Percentiles rank a stretch among this genome's conserved stretches.
Evolutionary conservation across 169 alveolate species (phyloP).

Genomic region (Amoebophrya sp.): DNA sequence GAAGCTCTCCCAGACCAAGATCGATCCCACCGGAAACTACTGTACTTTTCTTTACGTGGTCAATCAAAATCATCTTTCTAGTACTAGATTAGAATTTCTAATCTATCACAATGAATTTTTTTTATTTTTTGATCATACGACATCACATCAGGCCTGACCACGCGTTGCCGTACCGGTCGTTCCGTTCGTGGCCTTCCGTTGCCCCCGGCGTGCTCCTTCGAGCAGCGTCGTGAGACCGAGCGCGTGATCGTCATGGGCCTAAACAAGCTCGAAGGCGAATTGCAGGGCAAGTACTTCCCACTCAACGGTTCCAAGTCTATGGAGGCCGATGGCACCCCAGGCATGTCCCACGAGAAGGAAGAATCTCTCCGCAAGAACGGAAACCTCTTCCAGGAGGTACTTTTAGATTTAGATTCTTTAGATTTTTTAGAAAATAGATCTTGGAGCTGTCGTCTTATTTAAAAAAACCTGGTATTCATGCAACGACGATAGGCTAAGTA

Average conservation of each 20-base stretch:
- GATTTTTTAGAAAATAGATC: no score
- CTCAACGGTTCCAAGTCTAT: conserved; percentile 33
- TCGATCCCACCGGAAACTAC: conserved; percentile 34
- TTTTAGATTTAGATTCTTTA: no score
- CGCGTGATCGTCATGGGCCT: conserved; percentile 38
- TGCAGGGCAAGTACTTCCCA: conserved; percentile 51
- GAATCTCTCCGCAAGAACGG: conserved; percentile 51
- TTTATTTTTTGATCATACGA: no score
- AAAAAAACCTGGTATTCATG: no score
- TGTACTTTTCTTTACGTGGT: no score
- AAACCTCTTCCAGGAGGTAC: conserved; percentile 54
- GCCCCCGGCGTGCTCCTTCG: conserved; percentile 26
- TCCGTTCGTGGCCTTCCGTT: neutral
- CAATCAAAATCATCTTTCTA: no score
- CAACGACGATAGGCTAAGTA: no score
- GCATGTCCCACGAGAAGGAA: conserved; percentile 45
- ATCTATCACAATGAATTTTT: no score
- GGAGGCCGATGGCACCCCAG: conserved; percentile 21
- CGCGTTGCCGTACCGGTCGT: neutral
- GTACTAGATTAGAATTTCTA: no score
- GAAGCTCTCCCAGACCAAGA: conserved; percentile 35
- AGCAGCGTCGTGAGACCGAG: conserved; percentile 50
- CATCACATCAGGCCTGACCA: neutral
- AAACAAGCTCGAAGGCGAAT: conserved; percentile 43
- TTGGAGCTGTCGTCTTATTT: no score